Evolutionary conservation across 352 stramenopile species (phyloP), one percentile per base, ranked within the genome.

Genomic region (Globisporangium paddicum): DNA sequence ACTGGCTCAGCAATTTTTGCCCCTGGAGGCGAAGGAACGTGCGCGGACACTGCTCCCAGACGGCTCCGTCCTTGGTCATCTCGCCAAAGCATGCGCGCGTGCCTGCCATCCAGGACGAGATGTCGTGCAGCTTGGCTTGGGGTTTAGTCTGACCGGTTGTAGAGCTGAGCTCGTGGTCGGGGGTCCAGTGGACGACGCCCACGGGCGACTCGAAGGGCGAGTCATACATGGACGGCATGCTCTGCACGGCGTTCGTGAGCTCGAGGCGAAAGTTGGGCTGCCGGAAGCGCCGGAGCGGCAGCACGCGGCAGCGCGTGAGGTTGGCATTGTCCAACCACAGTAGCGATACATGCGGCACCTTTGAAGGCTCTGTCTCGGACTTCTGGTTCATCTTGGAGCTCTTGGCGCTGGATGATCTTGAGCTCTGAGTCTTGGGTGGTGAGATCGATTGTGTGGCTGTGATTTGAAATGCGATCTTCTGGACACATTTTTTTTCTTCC

Each of bases 261-360:
- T 46, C 55, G 46, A 71, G 47, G 13, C 38, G 53, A 48, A 71
- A 70, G 16, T 53, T 19, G 2, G 13, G 11, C 1, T 25, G 19
- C 38, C 26, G 18, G 16, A 74, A 42, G 3, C 60, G 67, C 18
- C 1, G 18, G 14, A 38, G 16, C 2, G 67, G 67, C 32, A 74
- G 45, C 46, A 71, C 41, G 13, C 64, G 67, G 37, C 55, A 66
- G 45, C 67, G 67, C 52, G 55, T 58, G 48, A 71, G 58, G 25
- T 67, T 67, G 51, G 63, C 38, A 34, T 74, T 74, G 60, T 74
- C 67, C 32, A 42, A 53, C 63, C 63, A 71, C 14, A 74, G 13
- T 7, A 50, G n/a, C 26, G 46, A 26, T 5, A 62, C 53, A n/a
- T 67, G 60, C 38, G 34, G 35, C 21, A 10, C 6, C 16, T n/a